Evolutionary conservation across 2,329 filamentous ascomycete species (phyloP), one percentile per base, ranked within the genome.

Genomic region (Domatiomyces catenatus): DNA sequence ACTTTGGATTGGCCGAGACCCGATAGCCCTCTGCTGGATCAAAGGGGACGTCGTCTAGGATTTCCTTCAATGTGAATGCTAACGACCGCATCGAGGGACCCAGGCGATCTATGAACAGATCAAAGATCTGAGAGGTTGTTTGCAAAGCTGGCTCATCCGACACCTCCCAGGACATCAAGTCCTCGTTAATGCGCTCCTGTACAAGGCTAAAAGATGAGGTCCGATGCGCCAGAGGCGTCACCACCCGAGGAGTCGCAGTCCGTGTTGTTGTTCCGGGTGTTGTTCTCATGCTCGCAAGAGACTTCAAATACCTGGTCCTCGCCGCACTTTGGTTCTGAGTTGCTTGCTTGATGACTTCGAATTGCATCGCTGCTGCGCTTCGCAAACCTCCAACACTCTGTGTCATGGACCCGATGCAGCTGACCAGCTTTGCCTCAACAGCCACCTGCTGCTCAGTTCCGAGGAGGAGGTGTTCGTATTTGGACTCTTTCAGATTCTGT

Each of bases 31-130:
- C 79, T 1, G 76, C 75, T 10, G 78, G 70, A 4, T 80, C 80
- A 66, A 94, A 96, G 0, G 89, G 87, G 1, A 93, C 75, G 54
- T 94, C 88, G 49, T 86, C 82, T 6, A 98, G 77, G 8, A 94
- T 88, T 62, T 93, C 83, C 8, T 87, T 86, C 42, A 98, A 68
- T 0, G 92, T 96, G 60, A 84, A 92, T 2, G 87, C 86, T n/a
- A 98, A 70, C 0, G 90, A 95, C 66, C 94, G 94, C 81, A 95
- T 94, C 0, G 90, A 92, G 1, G 92, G 92, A 0, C 92, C 92
- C 19, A 98, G 72, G 57, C 92, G 80, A 18, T 77, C 74, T 53
- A 98, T 94, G 65, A 96, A 98, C 4, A 89, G 75, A 8, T 87
- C 81, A 63, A 96, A 96, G 57, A 96, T 93, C 52, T 94, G 87